Evolutionary conservation across 495 filamentous ascomycete species (phyloP).

Genomic region (Sphaerosporella brunnea): DNA sequence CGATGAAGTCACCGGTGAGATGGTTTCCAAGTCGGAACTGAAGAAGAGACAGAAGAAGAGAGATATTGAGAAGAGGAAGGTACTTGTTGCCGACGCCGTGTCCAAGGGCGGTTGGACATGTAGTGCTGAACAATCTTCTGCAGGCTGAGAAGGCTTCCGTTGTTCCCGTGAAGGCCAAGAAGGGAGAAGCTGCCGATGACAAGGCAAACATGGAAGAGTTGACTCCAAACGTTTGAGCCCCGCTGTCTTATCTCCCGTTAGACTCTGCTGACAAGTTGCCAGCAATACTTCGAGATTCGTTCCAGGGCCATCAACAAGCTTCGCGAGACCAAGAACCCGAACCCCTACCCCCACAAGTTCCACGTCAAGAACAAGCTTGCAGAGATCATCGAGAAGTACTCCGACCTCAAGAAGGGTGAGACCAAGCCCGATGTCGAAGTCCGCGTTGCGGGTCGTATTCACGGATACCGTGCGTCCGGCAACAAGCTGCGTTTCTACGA

Average conservation of each 20-base stretch:
- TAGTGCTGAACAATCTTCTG: not conserved
- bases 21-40: slow-evolving; percentile 69
- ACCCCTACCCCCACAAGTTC: slow-evolving; percentile 98
- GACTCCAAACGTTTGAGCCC: slow-evolving; percentile 61
- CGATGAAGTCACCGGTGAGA: slow-evolving; percentile 73
- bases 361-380: slow-evolving; percentile 59
- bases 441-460: slow-evolving; percentile 67
- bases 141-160: slow-evolving; percentile 57
- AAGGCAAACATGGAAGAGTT: slow-evolving; percentile 55
- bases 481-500: slow-evolving; percentile 88
- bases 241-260: not conserved
- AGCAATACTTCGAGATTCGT: slow-evolving; percentile 98
- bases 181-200: slow-evolving; percentile 33
- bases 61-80: slow-evolving; percentile 67
- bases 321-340: slow-evolving; percentile 56
- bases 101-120: not conserved
- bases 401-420: slow-evolving; percentile 70
- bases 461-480: slow-evolving; percentile 67
- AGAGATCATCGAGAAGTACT: slow-evolving; percentile 58
- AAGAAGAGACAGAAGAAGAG: slow-evolving; percentile 93
- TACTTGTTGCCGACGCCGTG: not conserved
- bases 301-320: slow-evolving; percentile 71
- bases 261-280: not conserved
- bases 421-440: slow-evolving; percentile 51
- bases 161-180: slow-evolving; percentile 46